Conservation (phyloP, 2,329 filamentous ascomycete species). For the Ophiostoma sp. region DNA sequence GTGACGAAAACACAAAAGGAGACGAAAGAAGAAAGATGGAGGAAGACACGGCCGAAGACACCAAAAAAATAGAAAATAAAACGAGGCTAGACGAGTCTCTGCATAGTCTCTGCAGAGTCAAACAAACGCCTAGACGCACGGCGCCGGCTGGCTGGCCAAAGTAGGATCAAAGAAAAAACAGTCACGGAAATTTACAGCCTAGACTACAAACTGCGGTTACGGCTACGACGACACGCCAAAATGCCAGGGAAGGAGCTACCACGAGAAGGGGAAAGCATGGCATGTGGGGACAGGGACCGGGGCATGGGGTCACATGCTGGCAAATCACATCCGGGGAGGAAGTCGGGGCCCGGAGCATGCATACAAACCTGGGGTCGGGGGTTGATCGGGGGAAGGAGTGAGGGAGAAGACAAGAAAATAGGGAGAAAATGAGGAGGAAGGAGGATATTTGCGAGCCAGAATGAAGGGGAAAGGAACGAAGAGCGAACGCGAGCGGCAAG, state of each 20-base stretch:
- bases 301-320: constrained; percentile 3
- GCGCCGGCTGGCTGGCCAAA: neutral
- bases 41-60: neutral
- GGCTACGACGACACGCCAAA: neutral
- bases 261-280: constrained; percentile 15
- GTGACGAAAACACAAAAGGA: neutral
- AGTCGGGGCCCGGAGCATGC: neutral
- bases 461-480: neutral
- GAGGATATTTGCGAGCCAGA: neutral
- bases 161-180: neutral
- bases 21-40: neutral
- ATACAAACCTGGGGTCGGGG: constrained; percentile 13
- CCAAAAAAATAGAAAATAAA: neutral
- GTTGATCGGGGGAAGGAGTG: neutral
- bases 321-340: constrained; percentile 4
- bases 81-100: neutral
- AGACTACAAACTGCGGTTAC: neutral
- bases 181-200: neutral
- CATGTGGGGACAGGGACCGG: neutral
- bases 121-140: neutral
- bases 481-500: neutral
- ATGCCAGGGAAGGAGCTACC: neutral
- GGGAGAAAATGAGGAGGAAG: neutral
- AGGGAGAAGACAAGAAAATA: neutral
- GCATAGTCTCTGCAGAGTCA: neutral